phyloP scores from a whole-genome alignment of 2,329 filamentous ascomycete species.

The Ophiostoma montium region DNA sequence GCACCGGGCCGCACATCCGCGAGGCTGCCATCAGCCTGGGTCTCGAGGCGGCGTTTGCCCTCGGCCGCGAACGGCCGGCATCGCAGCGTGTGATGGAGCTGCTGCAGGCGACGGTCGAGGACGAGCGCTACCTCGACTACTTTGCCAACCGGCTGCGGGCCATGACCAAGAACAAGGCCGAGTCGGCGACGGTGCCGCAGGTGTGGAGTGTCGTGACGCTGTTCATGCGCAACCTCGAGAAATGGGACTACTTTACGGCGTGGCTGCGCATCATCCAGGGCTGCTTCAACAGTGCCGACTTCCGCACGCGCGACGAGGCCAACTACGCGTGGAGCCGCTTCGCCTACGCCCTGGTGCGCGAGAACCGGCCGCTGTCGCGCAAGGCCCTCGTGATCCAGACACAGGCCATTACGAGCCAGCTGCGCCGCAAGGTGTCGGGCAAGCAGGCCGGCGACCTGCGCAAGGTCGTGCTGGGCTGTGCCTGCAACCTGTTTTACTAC shows the following conservation, averaged over 20 bases:
- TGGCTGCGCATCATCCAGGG: conserved; percentile 71
- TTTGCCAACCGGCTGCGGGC: conserved; percentile 51
- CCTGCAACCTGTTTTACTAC: conserved; percentile 75
- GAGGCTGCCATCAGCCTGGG: conserved; percentile 61
- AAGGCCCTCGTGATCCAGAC: conserved; percentile 38
- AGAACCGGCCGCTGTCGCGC: conserved; percentile 42
- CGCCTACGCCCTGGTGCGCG: conserved; percentile 56
- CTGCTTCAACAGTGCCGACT: conserved; percentile 71
- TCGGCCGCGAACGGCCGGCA: conserved; percentile 56
- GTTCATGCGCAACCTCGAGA: conserved; percentile 54
- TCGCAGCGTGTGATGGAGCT: conserved; percentile 53
- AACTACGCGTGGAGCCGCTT: conserved; percentile 79
- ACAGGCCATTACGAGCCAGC: conserved; percentile 53
- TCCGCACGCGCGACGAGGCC: conserved; percentile 56
- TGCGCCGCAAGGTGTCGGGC: conserved; percentile 45
- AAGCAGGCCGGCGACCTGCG: conserved; percentile 45
- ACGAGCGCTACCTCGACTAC: conserved; percentile 52
- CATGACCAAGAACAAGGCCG: conserved; percentile 52
- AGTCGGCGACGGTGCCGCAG: conserved; percentile 57
- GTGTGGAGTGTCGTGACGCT: conserved; percentile 80
- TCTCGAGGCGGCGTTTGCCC: conserved; percentile 50
- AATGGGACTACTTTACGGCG: conserved; percentile 57
- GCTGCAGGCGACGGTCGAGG: conserved; percentile 42
- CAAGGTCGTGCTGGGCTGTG: conserved; percentile 47
- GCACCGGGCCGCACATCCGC: conserved; percentile 62